Base-by-base conservation (phyloP, 2,329 filamentous ascomycete genomes). In the Nigrospora sphaerica region DNA sequence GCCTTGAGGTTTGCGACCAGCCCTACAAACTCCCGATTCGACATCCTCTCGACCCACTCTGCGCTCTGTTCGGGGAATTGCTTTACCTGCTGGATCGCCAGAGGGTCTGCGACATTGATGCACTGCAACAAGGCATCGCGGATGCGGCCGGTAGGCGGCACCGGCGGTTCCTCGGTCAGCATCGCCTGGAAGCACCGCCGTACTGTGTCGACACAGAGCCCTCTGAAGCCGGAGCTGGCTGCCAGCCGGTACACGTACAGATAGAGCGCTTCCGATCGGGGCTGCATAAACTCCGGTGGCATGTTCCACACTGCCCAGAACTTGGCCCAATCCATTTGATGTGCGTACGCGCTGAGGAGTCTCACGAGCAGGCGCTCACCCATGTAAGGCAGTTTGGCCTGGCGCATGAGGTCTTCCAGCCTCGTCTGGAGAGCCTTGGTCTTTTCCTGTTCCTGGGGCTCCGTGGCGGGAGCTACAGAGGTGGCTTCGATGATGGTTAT, bases 231-330 rank as follows among this genome's bases (percentile, higher is more conserved):
- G 0, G 72, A 70, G 5, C 65, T 57, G 1, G 74, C 72, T 45
- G 81, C 69, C 28, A 68, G 57, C 13, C 60, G 52, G 57, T 79
- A 84, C 23, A 81, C 64, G 32, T 74, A 64, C 4, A 65, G 61
- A 57, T 87, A 88, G 52, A 84, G 68, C 14, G 59, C 58, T n/a
- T 66, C 56, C 0, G 75, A 73, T 17, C 83, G 76, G 1, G 68
- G 54, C 10, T 62, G 57, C 35, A 71, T 63, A 53, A 74, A 72
- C 36, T 74, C 68, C 13, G 81, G 64, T 4, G 78, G 72, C 46
- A 73, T 69, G 46, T 73, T 72, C 71, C 83, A 87, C 11, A 72
- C 57, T 17, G 78, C 69, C 81, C 80, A 85, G 55, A 86, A 80
- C 6, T 68, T 66, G 14, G 71, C 60, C 72, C 79, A 83, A 52